A percentile compares a stretch with the other conserved stretches of the same genome.
Conservation (phyloP, 2,329 filamentous ascomycete species). For the Passalora sequoiae region DNA sequence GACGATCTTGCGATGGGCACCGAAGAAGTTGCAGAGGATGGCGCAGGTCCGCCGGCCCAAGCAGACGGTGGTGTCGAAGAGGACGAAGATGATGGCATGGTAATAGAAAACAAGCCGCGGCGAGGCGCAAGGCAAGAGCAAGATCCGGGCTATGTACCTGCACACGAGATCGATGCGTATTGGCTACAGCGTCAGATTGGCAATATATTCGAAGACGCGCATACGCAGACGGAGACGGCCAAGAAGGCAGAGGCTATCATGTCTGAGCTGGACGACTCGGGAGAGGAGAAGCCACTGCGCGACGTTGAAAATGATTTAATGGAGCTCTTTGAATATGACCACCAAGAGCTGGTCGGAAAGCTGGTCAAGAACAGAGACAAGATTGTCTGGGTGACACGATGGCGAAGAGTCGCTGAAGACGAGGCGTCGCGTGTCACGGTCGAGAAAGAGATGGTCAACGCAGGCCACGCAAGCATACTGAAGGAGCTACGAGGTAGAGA, state of each 20-base stretch:
- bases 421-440: slow-evolving; percentile 66
- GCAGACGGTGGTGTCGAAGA: slow-evolving; percentile 49
- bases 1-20: slow-evolving; percentile 51
- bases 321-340: slow-evolving; percentile 96
- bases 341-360: slow-evolving; percentile 86
- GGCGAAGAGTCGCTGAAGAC: slow-evolving; percentile 75
- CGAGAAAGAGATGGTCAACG: slow-evolving; percentile 85
- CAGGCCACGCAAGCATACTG: slow-evolving; percentile 78
- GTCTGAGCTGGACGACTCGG: slow-evolving; percentile 64
- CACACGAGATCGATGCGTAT: slow-evolving; percentile 91
- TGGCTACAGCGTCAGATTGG: slow-evolving; percentile 95
- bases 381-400: slow-evolving; percentile 88
- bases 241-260: slow-evolving; percentile 76
- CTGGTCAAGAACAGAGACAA: slow-evolving; percentile 89
- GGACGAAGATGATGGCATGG: slow-evolving; percentile 75
- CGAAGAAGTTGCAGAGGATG: slow-evolving; percentile 38
- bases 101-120: slow-evolving; percentile 65
- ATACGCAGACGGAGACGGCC: slow-evolving; percentile 90
- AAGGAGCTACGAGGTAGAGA: slow-evolving; percentile 78
- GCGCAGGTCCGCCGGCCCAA: slow-evolving; percentile 43
- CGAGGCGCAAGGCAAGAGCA: slow-evolving; percentile 47
- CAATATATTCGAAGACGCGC: slow-evolving; percentile 79
- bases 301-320: slow-evolving; percentile 98
- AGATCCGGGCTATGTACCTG: slow-evolving; percentile 59
- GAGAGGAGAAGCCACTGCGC: slow-evolving; percentile 76